Evolutionary conservation across 768 basidiomycete species (phyloP).

Genomic region (Lyophyllum decastes): DNA sequence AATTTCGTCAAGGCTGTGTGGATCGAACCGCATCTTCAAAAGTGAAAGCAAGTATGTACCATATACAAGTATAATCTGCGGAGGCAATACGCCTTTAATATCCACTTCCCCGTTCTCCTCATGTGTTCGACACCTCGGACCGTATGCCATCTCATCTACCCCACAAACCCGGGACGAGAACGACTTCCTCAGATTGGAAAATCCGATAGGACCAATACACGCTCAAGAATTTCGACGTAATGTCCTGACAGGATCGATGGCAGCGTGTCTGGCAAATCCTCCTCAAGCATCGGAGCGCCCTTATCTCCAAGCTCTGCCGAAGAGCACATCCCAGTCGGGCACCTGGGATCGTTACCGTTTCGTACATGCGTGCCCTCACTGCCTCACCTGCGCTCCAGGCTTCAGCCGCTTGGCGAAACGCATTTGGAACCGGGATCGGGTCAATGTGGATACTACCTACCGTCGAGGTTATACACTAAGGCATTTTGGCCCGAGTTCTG

Average conservation of each 20-base stretch:
- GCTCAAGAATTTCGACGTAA: not conserved
- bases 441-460: not conserved
- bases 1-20: constrained; percentile 40
- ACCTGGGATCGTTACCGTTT: not conserved
- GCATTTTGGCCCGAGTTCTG: not conserved
- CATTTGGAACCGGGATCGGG: not conserved
- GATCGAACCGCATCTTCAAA: constrained; percentile 35
- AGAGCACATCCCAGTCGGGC: not conserved
- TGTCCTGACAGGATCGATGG: not conserved
- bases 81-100: not conserved
- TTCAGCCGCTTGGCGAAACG: not conserved
- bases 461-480: not conserved
- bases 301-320: not conserved
- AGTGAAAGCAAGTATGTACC: constrained; percentile 7
- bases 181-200: not conserved
- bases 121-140: not conserved
- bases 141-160: not conserved
- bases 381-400: not conserved
- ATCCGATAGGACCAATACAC: not conserved
- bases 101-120: not conserved
- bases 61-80: not conserved
- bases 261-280: not conserved
- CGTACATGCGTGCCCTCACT: not conserved
- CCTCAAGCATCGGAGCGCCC: not conserved
- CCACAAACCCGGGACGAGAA: not conserved